Base-by-base conservation (phyloP, 345 rosid species). In the Pugionium cornutum region DNA sequence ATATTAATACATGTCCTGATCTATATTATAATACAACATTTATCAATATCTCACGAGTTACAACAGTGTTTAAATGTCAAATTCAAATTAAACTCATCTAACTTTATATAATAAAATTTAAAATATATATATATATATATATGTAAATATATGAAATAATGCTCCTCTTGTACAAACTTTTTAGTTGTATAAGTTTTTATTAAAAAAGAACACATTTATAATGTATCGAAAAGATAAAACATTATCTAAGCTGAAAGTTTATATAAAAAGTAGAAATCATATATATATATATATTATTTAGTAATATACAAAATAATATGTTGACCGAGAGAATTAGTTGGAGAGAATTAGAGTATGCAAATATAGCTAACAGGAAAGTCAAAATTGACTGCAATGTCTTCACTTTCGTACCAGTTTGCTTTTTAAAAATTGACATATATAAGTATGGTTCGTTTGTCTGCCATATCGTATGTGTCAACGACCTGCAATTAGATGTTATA, bases 271-370 rank as follows among this genome's bases (percentile, higher is more conserved):
- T 18, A 18, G 18, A 18, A 18, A 18, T 18, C 18, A 18, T 18
- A 39, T 39, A 39, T 7, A 2, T 45, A 46, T 7, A 45, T 36
- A 2, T 4, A 9, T 42, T 42, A 9, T 9, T 5, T 57, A 4
- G 35, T 40, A 39, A 54, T 25, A 25, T 40, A 40, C 2, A 18
- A 28, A 44, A 60, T 18, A 33, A 60, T 5, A 32, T 33, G 68
- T 64, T 39, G 64, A 56, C 64, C 33, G n/a, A 56, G 39, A 67
- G 10, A 6, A 34, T 31, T 51, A 44, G 42, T 42, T 8, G 33
- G 26, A 7, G 10, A 40, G 7, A 41, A 26, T 10, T 53, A 52
- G 26, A 52, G 40, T 29, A 25, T 49, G 29, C n/a, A 35, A 36
- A 10, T 18, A 34, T 8, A 30, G 58, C 5, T 18, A 2, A 53